phyloP scores from a whole-genome alignment of 345 rosid genomes.

The Salix purpurea region DNA sequence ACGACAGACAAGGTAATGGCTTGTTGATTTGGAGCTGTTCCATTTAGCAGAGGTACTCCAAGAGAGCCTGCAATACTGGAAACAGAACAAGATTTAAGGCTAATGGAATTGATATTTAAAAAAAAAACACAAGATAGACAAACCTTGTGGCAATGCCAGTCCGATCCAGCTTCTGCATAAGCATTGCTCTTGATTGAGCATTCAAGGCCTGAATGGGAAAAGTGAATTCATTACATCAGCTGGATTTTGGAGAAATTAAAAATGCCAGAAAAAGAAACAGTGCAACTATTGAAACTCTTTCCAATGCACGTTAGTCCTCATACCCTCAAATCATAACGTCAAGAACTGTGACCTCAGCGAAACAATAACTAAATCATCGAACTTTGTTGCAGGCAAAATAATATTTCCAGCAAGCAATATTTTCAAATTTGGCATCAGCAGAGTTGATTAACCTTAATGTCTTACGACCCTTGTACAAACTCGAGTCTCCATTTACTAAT shows the following conservation, averaged over 20 bases:
- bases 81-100: conserved; percentile 1
- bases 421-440: not conserved
- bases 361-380: not conserved
- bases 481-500: not conserved
- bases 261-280: not conserved
- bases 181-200: conserved; percentile 84
- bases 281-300: not conserved
- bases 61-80: conserved; percentile 61
- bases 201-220: conserved; percentile 56
- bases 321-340: not conserved
- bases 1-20: conserved; percentile 44
- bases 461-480: not conserved
- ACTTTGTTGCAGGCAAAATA: not conserved
- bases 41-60: conserved; percentile 66
- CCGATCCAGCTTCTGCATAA: conserved; percentile 91
- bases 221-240: not conserved
- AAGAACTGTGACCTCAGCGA: not conserved
- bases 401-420: not conserved
- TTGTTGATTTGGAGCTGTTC: conserved; percentile 48
- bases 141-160: not conserved
- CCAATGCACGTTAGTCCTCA: not conserved
- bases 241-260: not conserved
- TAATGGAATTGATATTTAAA: not conserved
- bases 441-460: not conserved
- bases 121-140: not conserved